Evolutionary conservation across 805 yeast genomes (phyloP), one percentile per base, ranked within the genome.

Genomic region (Starmera dryadoides): DNA sequence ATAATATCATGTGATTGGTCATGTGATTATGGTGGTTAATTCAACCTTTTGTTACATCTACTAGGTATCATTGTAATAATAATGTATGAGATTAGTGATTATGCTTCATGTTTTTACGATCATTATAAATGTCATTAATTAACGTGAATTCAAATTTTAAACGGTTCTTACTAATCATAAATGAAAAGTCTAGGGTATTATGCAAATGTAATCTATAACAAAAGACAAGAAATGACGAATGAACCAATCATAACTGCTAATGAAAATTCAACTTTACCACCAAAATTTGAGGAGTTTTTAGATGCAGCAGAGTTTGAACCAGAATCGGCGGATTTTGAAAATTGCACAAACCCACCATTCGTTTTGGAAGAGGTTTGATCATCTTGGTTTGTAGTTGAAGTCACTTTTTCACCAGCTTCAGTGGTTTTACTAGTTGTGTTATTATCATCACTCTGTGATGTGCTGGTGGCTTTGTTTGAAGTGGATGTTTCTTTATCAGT

Each of bases 331-430:
- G 31, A 30, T 30, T 15, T 4, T 4, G 30, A 21, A 21, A 38
- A 38, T 14, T 38, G 41, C 6, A 34, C 37, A 26, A 38, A 38
- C 8, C 41, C 41, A 8, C 37, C 35, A 16, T 21, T 21, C 14
- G 21, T 19, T 19, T 19, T 19, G 4, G 38, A 25, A 20, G 36
- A 4, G 11, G 36, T 15, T 29, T 10, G 16, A 15, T 29, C 22
- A 26, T 25, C 28, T 25, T 25, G 28, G 28, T 9, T 9, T 15
- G 38, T 16, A 6, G 39, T 23, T n/a, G 34, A 10, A 3, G 35
- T 22, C 6, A 23, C 29, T 15, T 11, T 16, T 18, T 30, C 12
- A 19, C 18, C 39, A 12, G 41, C 18, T 15, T n/a, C 36, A 3
- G 29, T 6, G 6, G 18, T 11, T 4, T 10, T 7, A 5, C 22